These are phyloP conservation scores for Amanita exitialis DNA, from an alignment of 768 basidiomycete species.

Conservation along the genomic window DNA sequence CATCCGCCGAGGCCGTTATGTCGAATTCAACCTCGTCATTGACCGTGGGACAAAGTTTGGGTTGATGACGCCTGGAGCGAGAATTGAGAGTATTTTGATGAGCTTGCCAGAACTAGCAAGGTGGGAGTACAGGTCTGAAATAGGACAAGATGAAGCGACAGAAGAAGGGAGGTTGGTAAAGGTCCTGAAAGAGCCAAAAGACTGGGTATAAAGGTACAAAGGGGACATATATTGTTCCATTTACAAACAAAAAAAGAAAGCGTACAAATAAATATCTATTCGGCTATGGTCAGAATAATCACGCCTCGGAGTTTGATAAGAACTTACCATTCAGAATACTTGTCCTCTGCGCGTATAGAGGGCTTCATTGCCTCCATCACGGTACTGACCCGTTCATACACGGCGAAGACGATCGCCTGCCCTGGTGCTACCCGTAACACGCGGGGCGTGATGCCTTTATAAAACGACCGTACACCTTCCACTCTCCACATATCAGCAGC, in stretches of 20 bases:
- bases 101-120: constrained; percentile 78
- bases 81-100: constrained; percentile 89
- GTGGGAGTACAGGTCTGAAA: constrained; percentile 83
- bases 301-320: background rate
- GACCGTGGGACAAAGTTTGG: constrained; percentile 88
- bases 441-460: constrained; percentile 97
- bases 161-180: constrained; percentile 57
- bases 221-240: too few relatives aligned
- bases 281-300: too few relatives aligned
- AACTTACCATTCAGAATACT: constrained; percentile 48
- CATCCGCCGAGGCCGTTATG: constrained; percentile 82
- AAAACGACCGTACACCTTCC: constrained; percentile 87
- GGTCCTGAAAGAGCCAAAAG: constrained; percentile 49
- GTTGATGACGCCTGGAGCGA: constrained; percentile 71
- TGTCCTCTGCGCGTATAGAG: constrained; percentile 44
- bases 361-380: constrained; percentile 62
- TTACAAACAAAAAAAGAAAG: too few relatives aligned
- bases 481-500: constrained; percentile 88
- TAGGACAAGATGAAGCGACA: constrained; percentile 49
- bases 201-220: constrained; percentile 35
- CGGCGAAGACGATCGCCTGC: constrained; percentile 94
- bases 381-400: constrained; percentile 82
- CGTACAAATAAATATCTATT: too few relatives aligned
- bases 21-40: constrained; percentile 87
- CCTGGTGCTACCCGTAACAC: constrained; percentile 96